A percentile compares a stretch with the other conserved stretches of the same genome.
Evolutionary conservation across 2,329 filamentous ascomycete genomes (phyloP).

Genomic region (Oidium heveae): DNA sequence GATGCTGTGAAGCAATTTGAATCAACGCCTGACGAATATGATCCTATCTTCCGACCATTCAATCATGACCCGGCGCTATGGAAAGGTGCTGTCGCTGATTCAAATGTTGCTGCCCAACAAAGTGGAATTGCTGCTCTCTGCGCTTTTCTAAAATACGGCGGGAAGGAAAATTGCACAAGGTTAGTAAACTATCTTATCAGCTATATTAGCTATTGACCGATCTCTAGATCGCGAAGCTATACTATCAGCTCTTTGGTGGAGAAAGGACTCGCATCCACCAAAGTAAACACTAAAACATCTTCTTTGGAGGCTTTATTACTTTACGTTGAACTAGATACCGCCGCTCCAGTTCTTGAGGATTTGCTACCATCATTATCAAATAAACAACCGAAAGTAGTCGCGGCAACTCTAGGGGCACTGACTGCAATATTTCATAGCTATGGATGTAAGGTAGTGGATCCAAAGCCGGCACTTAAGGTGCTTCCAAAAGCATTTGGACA

Average conservation of each 20-base stretch:
- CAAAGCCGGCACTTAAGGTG: slow-evolving; percentile 69
- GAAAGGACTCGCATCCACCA: slow-evolving; percentile 70
- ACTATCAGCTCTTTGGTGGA: slow-evolving; percentile 65
- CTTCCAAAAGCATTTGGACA: slow-evolving; percentile 84
- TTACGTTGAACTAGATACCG: slow-evolving; percentile 70
- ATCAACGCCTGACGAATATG: slow-evolving; percentile 57
- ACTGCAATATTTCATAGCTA: slow-evolving; percentile 78
- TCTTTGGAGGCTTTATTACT: slow-evolving; percentile 68
- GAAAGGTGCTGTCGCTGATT: slow-evolving; percentile 82
- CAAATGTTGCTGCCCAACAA: slow-evolving; percentile 89
- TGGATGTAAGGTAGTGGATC: slow-evolving; percentile 80
- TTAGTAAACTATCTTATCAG: slow-evolving; percentile 14
- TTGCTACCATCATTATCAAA: slow-evolving; percentile 59
- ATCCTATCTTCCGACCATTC: slow-evolving; percentile 71
- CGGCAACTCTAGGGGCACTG: slow-evolving; percentile 48
- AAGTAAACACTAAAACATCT: slow-evolving; percentile 70
- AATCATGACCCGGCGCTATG: slow-evolving; percentile 61
- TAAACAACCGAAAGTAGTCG: slow-evolving; percentile 78
- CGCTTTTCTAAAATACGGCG: slow-evolving; percentile 78
- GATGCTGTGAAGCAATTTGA: slow-evolving; percentile 74
- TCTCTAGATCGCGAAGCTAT: slow-evolving; percentile 38
- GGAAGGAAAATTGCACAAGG: slow-evolving; percentile 51
- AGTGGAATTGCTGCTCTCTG: slow-evolving; percentile 74
- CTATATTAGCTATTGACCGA: slow-evolving; percentile 1
- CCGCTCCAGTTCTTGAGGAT: slow-evolving; percentile 73